Percentiles rank a stretch among this genome's conserved stretches.
Evolutionary conservation across 345 rosid genomes (phyloP).

Genomic region (Murraya paniculata): DNA sequence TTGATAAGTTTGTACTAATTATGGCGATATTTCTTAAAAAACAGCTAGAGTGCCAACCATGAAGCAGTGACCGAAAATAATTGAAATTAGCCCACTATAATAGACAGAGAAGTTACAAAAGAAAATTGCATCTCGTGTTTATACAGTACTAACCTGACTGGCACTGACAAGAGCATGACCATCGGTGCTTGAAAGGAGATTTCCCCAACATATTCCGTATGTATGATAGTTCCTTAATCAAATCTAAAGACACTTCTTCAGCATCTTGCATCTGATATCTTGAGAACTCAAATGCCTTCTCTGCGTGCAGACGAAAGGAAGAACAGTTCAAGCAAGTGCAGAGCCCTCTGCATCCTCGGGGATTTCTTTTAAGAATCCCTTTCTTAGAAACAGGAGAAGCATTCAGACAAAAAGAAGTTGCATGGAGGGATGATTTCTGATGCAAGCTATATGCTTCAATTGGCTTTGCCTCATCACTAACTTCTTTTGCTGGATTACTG

Average conservation of each 20-base stretch:
- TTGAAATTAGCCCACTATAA: neutral
- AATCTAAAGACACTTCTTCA: slow-evolving; percentile 57
- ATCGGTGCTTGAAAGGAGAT: slow-evolving; percentile 24
- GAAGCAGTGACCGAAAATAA: neutral
- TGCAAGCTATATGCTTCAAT: slow-evolving; percentile 18
- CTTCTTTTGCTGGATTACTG: slow-evolving; percentile 2
- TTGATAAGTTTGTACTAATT: neutral
- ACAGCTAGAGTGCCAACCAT: neutral
- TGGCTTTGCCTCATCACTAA: slow-evolving; percentile 12
- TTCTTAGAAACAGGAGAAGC: slow-evolving; percentile 32
- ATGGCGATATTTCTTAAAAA: neutral
- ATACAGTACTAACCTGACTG: slow-evolving; percentile 34
- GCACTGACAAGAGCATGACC: slow-evolving; percentile 19
- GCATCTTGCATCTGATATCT: slow-evolving; percentile 75
- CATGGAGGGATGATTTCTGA: slow-evolving; percentile 21
- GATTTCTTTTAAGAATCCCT: slow-evolving; percentile 62
- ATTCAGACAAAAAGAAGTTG: slow-evolving; percentile 14
- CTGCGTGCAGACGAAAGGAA: slow-evolving; percentile 65
- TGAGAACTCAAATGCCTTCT: slow-evolving; percentile 75
- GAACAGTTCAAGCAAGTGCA: slow-evolving; percentile 74
- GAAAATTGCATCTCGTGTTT: neutral
- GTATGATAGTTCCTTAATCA: slow-evolving; percentile 51
- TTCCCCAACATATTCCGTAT: slow-evolving; percentile 46
- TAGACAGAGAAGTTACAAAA: neutral
- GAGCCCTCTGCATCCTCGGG: slow-evolving; percentile 69